phyloP scores from a whole-genome alignment of 805 yeast genomes.

The Yarrowia sp. region DNA sequence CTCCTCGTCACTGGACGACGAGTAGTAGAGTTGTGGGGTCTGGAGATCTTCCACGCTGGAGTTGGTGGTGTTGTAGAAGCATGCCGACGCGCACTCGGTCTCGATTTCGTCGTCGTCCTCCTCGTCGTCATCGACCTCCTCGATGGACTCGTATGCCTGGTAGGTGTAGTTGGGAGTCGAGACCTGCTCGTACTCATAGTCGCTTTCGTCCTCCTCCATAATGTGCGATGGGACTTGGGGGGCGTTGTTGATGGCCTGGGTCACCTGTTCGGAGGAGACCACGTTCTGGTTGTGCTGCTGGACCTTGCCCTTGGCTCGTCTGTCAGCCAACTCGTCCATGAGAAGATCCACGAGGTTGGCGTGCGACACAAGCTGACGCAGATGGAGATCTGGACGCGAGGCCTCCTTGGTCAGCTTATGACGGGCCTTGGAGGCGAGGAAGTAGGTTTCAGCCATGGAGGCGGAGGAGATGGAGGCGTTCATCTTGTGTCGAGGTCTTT shows the following conservation, averaged over 20 bases:
- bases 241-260: background rate
- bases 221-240: constrained; percentile 22
- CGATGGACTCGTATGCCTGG: constrained; percentile 26
- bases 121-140: constrained; percentile 30
- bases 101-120: constrained; percentile 28
- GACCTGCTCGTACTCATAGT: constrained; percentile 14
- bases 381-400: constrained; percentile 51
- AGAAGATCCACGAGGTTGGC: constrained; percentile 66
- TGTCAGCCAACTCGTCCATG: constrained; percentile 45
- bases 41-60: constrained; percentile 12
- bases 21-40: constrained; percentile 30
- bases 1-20: constrained; percentile 31
- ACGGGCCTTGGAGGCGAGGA: constrained; percentile 63
- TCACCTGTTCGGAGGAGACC: constrained; percentile 26
- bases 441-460: constrained; percentile 52
- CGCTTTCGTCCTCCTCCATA: constrained; percentile 30
- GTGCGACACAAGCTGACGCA: constrained; percentile 60
- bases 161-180: constrained; percentile 15
- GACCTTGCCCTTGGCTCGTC: constrained; percentile 21
- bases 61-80: constrained; percentile 18
- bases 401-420: constrained; percentile 62
- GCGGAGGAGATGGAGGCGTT: constrained; percentile 25
- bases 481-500: too few relatives aligned
- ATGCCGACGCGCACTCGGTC: background rate
- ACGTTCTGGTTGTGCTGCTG: background rate